A percentile compares a stretch with the other conserved stretches of the same genome.
Conservation (phyloP, 495 filamentous ascomycete genomes). For the Annulohypoxylon nitens region DNA sequence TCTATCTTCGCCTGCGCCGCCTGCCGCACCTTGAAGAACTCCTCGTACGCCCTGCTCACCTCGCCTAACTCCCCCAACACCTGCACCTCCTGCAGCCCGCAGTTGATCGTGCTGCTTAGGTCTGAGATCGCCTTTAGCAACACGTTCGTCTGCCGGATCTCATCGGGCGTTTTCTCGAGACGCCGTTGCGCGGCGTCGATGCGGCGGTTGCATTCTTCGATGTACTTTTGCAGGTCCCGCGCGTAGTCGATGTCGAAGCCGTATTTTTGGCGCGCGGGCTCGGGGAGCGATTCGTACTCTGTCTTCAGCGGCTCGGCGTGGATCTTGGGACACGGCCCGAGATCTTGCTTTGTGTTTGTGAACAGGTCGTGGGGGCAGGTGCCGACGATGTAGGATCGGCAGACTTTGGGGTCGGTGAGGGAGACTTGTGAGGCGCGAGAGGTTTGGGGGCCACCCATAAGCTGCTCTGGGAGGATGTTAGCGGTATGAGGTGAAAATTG, state of each 20-base stretch:
- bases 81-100: constrained; percentile 85
- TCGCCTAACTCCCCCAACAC: constrained; percentile 85
- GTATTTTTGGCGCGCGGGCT: constrained; percentile 78
- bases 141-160: constrained; percentile 95
- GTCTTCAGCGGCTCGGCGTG: constrained; percentile 89
- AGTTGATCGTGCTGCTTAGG: constrained; percentile 80
- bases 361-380: constrained; percentile 99
- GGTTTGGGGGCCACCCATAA: constrained; percentile 79
- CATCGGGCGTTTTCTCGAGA: constrained; percentile 97
- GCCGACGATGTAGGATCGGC: constrained; percentile 92
- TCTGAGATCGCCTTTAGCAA: constrained; percentile 91
- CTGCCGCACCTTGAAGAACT: constrained; percentile 85
- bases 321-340: constrained; percentile 90
- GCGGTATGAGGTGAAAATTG: constrained; percentile 10
- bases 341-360: constrained; percentile 99
- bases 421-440: constrained; percentile 82
- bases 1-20: constrained; percentile 86
- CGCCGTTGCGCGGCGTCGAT: constrained; percentile 91
- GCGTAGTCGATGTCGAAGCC: constrained; percentile 97
- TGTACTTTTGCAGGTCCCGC: constrained; percentile 93
- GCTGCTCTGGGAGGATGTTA: constrained; percentile 72
- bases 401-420: constrained; percentile 93
- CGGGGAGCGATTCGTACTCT: constrained; percentile 80
- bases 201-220: constrained; percentile 94
- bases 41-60: constrained; percentile 83